Evolutionary conservation across 345 rosid genomes (phyloP).

Genomic region (Aquilaria malaccensis): DNA sequence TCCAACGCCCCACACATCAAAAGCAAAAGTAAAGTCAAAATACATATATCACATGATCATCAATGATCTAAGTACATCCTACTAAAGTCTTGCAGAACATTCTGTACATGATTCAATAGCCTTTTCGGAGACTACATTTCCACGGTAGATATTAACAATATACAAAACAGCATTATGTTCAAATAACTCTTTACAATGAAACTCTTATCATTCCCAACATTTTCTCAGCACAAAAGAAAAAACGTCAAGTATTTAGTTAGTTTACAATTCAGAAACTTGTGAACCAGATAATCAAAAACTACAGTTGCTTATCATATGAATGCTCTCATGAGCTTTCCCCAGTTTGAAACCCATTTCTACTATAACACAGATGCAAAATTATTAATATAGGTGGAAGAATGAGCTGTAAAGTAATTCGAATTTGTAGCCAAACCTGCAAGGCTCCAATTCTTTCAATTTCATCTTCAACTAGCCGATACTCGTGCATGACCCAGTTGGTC

Average conservation of each 20-base stretch:
- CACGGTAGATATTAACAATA: too few relatives aligned
- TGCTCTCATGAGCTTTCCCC: too few relatives aligned
- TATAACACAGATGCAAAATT: not conserved
- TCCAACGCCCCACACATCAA: conserved; percentile 18
- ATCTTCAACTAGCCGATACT: conserved; percentile 54
- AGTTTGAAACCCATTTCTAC: not conserved
- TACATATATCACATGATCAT: too few relatives aligned
- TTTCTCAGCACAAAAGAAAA: conserved; percentile 3
- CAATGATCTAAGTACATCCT: too few relatives aligned
- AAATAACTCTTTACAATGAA: conserved; percentile 1
- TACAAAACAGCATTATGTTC: too few relatives aligned
- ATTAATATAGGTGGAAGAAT: conserved; percentile 2
- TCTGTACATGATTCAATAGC: too few relatives aligned
- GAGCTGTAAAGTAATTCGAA: not conserved
- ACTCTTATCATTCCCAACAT: not conserved
- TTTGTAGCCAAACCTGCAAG: conserved; percentile 32
- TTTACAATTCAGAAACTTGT: too few relatives aligned
- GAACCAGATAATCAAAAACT: too few relatives aligned
- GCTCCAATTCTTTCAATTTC: conserved; percentile 39
- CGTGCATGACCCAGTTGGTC: conserved; percentile 85
- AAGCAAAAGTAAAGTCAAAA: conserved; percentile 3
- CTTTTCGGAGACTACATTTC: too few relatives aligned
- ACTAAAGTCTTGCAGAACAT: too few relatives aligned
- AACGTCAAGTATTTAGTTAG: too few relatives aligned
- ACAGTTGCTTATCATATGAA: too few relatives aligned